Percentiles rank a stretch among this genome's conserved stretches.
These are phyloP conservation scores for Sugiyamaella neomexicana DNA, from an alignment of 1,139 yeast genomes.

Conservation along the genomic window DNA sequence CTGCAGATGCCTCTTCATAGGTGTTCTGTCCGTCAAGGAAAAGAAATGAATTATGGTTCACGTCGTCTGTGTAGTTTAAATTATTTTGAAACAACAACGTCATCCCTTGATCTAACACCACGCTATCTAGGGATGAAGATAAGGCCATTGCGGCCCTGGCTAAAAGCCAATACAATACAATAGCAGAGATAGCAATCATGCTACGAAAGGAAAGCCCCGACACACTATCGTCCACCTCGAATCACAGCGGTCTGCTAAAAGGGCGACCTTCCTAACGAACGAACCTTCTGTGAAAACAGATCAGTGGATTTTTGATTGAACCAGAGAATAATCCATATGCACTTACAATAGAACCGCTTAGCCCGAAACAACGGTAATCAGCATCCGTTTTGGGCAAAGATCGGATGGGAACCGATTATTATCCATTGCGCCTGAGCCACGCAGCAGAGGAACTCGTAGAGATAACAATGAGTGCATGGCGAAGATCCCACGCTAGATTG, in stretches of 20 bases:
- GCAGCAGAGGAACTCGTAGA: no score
- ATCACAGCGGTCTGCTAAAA: no score
- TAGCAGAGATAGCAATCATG: neutral
- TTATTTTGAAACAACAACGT: constrained; percentile 11
- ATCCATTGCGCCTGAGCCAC: neutral
- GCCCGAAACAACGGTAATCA: neutral
- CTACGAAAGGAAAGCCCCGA: neutral
- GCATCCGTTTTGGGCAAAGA: neutral
- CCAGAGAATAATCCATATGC: neutral
- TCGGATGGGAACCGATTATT: neutral
- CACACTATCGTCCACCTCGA: no score
- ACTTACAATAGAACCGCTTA: neutral
- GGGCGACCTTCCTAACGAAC: no score
- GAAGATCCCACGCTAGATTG: no score
- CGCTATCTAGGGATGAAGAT: neutral
- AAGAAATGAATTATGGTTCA: constrained; percentile 7
- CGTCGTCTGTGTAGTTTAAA: constrained; percentile 12
- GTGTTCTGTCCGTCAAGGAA: constrained; percentile 8
- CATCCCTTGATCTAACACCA: constrained; percentile 6
- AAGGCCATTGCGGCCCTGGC: constrained; percentile 1
- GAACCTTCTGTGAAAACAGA: no score
- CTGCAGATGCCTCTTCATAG: constrained; percentile 13
- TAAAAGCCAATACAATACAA: neutral
- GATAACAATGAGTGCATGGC: no score
- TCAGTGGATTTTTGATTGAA: neutral